Evolutionary conservation across 768 basidiomycete genomes (phyloP), one percentile per base, ranked within the genome.

Genomic region (Ramaria sp.): DNA sequence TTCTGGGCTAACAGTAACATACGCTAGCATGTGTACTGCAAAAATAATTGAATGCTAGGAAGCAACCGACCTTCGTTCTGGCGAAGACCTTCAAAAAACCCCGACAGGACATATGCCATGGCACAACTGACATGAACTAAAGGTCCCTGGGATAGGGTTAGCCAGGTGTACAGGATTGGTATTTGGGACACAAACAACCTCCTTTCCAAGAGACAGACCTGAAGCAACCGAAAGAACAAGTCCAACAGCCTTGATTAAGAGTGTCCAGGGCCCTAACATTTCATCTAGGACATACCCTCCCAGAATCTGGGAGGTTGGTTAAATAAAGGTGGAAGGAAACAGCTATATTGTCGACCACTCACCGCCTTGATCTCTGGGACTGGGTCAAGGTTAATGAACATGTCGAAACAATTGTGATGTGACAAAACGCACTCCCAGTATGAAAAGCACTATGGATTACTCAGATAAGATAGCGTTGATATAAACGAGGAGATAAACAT

Each of bases 231-330:
- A 77, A 4, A 95, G 77, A 1, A 89, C 86, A 43, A 93, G 74
- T 13, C 91, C 91, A 33, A 92, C 70, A 0, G 84, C 80, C 67
- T 95, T 95, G 63, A 90, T 90, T 49, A 91, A 72, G 27, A 95
- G 75, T 0, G 88, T 91, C 85, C 89, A 90, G 1, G 83, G 80
- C 9, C 86, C 81, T n/a, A 95, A 75, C 68, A 91, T 92, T 1
- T 84, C 80, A 63, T 91, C 88, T 43, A 95, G 82, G 7, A 92
- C 89, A 64, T 90, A 92, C 41, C 91, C 89, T 24, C 83, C 82
- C 17, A 91, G 73, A 60, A 90, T 87, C 86, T 88, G 60, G 2
- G 30, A 12, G 11, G 27, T 48, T 12, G 3, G 37, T 46, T 30
- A 37, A 42, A 60, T 9, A 52, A 43, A 20, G 20, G 20, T 37